Evolutionary conservation across 2,329 filamentous ascomycete species (phyloP).

Genomic region (Hymenoscyphus salicellus): DNA sequence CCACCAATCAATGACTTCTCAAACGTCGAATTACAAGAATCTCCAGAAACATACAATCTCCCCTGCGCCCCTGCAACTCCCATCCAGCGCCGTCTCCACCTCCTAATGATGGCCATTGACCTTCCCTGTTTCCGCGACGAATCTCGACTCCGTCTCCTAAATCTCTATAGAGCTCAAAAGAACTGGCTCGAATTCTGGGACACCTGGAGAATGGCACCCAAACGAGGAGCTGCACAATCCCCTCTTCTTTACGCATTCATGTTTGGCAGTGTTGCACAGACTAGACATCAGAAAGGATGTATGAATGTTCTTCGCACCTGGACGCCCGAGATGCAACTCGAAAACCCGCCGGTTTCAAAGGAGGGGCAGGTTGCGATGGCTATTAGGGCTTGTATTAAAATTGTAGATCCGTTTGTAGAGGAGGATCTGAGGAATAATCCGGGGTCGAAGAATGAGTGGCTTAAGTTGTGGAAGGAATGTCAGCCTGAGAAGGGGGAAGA

Average conservation of each 20-base stretch:
- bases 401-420: conserved; percentile 48
- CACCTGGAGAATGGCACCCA: conserved; percentile 54
- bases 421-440: conserved; percentile 16
- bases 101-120: conserved; percentile 47
- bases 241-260: conserved; percentile 54
- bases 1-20: background rate
- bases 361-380: conserved; percentile 44
- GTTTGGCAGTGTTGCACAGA: conserved; percentile 48
- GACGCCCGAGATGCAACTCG: conserved; percentile 57
- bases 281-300: conserved; percentile 44
- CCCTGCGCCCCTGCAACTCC: conserved; percentile 20
- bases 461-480: conserved; percentile 9
- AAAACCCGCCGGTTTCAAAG: conserved; percentile 49
- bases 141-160: conserved; percentile 44
- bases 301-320: conserved; percentile 50
- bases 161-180: conserved; percentile 44
- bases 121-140: conserved; percentile 41
- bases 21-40: conserved; percentile 33
- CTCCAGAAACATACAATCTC: conserved; percentile 26
- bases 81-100: conserved; percentile 37
- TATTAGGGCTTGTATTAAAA: conserved; percentile 52
- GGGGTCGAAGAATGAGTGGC: conserved; percentile 10
- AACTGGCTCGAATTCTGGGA: conserved; percentile 61
- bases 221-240: conserved; percentile 48
- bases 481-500: background rate